These are phyloP conservation scores for Thinopyrum elongatum DNA, from an alignment of 176 grass and related monocot species.

Conservation along the genomic window DNA sequence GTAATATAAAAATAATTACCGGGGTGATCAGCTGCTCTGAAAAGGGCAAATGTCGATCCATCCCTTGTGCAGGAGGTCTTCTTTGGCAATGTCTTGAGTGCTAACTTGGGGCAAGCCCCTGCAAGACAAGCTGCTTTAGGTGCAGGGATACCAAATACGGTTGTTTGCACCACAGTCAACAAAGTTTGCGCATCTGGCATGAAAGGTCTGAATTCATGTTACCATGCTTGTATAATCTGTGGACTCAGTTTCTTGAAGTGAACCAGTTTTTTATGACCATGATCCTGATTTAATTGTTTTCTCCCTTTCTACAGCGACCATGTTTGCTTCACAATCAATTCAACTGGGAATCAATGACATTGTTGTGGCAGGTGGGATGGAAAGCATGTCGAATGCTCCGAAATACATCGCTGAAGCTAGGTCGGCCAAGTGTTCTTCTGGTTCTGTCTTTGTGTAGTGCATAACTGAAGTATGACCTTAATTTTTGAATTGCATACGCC, in stretches of 20 bases:
- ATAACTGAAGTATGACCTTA: background rate
- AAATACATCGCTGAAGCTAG: constrained; percentile 90
- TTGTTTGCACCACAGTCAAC: constrained; percentile 81
- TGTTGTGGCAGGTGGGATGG: constrained; percentile 87
- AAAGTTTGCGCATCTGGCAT: constrained; percentile 94
- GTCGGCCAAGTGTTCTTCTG: constrained; percentile 28
- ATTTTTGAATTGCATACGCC: background rate
- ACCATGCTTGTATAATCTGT: background rate
- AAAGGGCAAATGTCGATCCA: constrained; percentile 64
- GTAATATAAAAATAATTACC: constrained; percentile 13
- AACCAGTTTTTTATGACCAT: background rate
- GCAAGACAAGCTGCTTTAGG: constrained; percentile 86
- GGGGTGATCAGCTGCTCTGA: constrained; percentile 59
- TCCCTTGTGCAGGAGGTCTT: constrained; percentile 71
- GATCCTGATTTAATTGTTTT: background rate
- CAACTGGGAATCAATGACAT: constrained; percentile 87
- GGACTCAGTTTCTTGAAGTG: background rate
- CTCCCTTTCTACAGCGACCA: constrained; percentile 51
- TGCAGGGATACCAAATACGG: constrained; percentile 83
- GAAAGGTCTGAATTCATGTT: constrained; percentile 53
- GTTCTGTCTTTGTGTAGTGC: background rate
- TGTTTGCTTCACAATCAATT: constrained; percentile 80
- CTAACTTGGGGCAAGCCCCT: constrained; percentile 90
- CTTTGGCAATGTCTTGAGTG: constrained; percentile 90
- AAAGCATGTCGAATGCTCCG: constrained; percentile 96